Evolutionary conservation across 805 yeast species (phyloP).

Genomic region (Teunomyces aglyptinius): DNA sequence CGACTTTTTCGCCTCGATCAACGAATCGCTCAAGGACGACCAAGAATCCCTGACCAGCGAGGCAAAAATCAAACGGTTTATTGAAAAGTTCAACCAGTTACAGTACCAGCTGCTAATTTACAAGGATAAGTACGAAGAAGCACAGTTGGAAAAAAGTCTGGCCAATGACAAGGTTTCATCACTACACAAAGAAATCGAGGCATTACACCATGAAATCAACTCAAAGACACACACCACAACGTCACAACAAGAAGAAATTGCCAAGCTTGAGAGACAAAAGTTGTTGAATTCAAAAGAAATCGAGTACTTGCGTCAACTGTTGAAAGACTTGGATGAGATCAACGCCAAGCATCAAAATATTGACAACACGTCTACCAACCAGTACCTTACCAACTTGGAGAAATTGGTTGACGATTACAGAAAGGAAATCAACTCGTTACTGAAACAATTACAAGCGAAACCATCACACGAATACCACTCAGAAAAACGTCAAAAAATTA

Average conservation of each 20-base stretch:
- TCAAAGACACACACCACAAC: slow-evolving; percentile 12
- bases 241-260: slow-evolving; percentile 15
- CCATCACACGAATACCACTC: slow-evolving; percentile 15
- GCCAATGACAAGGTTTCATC: slow-evolving; percentile 5
- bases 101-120: slow-evolving; percentile 31
- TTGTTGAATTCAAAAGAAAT: slow-evolving; percentile 57
- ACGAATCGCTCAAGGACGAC: slow-evolving; percentile 21
- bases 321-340: slow-evolving; percentile 47
- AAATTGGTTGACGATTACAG: slow-evolving; percentile 56
- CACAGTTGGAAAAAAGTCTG: slow-evolving; percentile 10
- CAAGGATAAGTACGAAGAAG: slow-evolving; percentile 35
- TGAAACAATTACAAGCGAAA: slow-evolving; percentile 31
- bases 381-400: slow-evolving; percentile 42
- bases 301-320: slow-evolving; percentile 53
- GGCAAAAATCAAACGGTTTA: slow-evolving; percentile 16
- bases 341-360: slow-evolving; percentile 15
- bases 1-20: slow-evolving; percentile 44
- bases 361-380: slow-evolving; percentile 30
- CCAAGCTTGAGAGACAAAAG: slow-evolving; percentile 50
- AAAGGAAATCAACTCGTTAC: slow-evolving; percentile 44
- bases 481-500: slow-evolving; percentile 26
- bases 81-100: slow-evolving; percentile 36
- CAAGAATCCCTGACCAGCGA: slow-evolving; percentile 15
- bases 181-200: slow-evolving; percentile 6
- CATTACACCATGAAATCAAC: slow-evolving; percentile 12